Conservation (phyloP, 768 basidiomycete species). For the Lentinula guzmanii region DNA sequence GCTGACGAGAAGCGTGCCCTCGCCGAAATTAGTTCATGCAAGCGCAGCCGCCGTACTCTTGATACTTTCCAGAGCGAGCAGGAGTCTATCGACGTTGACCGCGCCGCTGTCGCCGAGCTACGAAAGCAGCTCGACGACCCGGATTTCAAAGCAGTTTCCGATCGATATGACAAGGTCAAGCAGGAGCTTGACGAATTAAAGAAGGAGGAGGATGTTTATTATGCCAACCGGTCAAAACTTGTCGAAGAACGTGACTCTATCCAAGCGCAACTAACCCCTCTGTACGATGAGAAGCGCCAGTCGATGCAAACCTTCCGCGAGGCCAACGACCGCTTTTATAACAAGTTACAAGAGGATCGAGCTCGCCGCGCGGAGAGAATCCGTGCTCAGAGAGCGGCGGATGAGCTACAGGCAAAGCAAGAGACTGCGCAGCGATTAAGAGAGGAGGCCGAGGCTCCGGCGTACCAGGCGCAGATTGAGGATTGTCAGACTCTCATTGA, state of each 20-base stretch:
- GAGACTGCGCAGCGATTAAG: slow-evolving; percentile 75
- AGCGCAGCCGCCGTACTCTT: slow-evolving; percentile 66
- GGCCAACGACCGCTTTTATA: slow-evolving; percentile 75
- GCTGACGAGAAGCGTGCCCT: slow-evolving; percentile 95
- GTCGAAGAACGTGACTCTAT: slow-evolving; percentile 81
- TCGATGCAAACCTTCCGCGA: slow-evolving; percentile 68
- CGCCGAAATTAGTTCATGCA: slow-evolving; percentile 75
- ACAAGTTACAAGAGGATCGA: slow-evolving; percentile 84
- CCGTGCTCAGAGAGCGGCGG: slow-evolving; percentile 68
- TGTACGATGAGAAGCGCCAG: slow-evolving; percentile 76
- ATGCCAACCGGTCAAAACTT: slow-evolving; percentile 73
- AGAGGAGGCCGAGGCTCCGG: slow-evolving; percentile 88
- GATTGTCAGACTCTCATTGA: slow-evolving; percentile 94
- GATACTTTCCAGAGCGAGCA: slow-evolving; percentile 80
- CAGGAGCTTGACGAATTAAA: slow-evolving; percentile 82
- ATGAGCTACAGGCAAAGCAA: slow-evolving; percentile 74
- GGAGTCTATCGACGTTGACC: slow-evolving; percentile 76
- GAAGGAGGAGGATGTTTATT: slow-evolving; percentile 80
- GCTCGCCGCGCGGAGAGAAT: slow-evolving; percentile 74
- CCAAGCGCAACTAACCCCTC: slow-evolving; percentile 59
- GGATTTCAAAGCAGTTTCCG: slow-evolving; percentile 71
- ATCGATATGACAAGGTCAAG: slow-evolving; percentile 78
- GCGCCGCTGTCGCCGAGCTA: slow-evolving; percentile 68
- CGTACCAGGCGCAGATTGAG: slow-evolving; percentile 90
- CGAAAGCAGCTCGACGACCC: slow-evolving; percentile 87